Conservation (phyloP, 78 protist genomes). For the slime mould (Dictyostelium discoideum) region dicty_2.7 NC_007091.3:53001-53500, state of each 20-base stretch:
- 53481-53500: neutral
- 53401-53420: neutral
- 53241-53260: neutral
- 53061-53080: neutral
- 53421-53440: neutral
- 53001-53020: constrained; percentile 14
- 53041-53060: neutral
- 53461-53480: neutral
- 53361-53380: constrained; percentile 9
- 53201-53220: constrained; percentile 5
- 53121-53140: constrained; percentile 2
- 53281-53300: too few relatives aligned
- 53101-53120: constrained; percentile 1
- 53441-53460: neutral
- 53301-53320: neutral
- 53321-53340: neutral
- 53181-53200: neutral
- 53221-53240: neutral
- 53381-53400: neutral
- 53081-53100: constrained; percentile 11
- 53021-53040: neutral
- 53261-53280: too few relatives aligned
- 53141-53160: neutral
- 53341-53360: constrained; percentile 10
- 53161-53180: neutral